Evolutionary conservation across 495 filamentous ascomycete species (phyloP), one percentile per base, ranked within the genome.

Genomic region (Penicillium maclennaniae): DNA sequence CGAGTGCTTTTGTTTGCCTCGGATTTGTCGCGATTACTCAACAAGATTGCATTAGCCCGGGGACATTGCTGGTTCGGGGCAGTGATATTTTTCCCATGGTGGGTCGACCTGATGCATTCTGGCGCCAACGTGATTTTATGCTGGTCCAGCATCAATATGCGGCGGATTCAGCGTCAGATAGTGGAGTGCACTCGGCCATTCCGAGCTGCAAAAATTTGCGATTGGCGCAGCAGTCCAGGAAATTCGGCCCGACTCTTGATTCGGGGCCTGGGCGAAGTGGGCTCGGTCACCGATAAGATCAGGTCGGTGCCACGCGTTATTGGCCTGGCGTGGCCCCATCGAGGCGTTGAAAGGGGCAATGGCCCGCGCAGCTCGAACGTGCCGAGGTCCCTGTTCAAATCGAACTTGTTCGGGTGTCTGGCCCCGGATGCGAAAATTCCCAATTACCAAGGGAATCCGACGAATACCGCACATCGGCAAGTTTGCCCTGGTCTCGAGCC

Each of bases 211-310:
- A 12, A 31, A 31, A 8, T 31, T 31, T 8, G 27, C 27, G 27
- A 31, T 31, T 31, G 27, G 27, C 9, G 20, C 9, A 38, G 16
- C 9, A 7, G 20, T 4, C n/a, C 28, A 39, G 36, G 21, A 47
- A 47, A 47, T 19, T 56, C 54, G 54, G 54, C 48, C 55, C 55
- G 55, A 58, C 54, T 40, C 46, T 16, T 50, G 36, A 54, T 58
- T 45, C 36, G 16, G 1, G 16, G 26, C 40, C 10, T 31, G 4
- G n/a, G n/a, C 6, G 9, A 31, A 12, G 45, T 34, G 27, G 45
- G 36, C 19, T 47, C 20, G 38, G 27, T 1, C 38, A 40, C 38
- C 38, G 38, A 40, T 40, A 40, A 40, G 38, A 40, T 40, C 19
- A 14, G 6, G 6, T n/a, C 38, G 19, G 27, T 6, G 38, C 3